Evolutionary conservation across 1,139 yeast species (phyloP).

Genomic region (Candida mesenterica): DNA sequence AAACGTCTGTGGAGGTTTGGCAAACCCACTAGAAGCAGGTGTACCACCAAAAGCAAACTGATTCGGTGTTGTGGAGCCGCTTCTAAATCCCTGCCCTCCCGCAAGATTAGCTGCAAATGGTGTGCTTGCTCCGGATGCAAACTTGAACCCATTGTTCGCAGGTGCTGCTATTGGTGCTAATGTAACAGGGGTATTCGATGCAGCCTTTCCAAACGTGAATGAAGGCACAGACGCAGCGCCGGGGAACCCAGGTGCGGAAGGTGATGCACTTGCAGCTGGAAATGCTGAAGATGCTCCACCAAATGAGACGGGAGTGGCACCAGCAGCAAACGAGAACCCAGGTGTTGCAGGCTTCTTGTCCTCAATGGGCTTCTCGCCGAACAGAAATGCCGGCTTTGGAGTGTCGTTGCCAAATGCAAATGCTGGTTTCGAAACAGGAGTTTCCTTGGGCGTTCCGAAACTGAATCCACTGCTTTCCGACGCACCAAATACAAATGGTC

Average conservation of each 20-base stretch:
- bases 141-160: conserved; percentile 4
- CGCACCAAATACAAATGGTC: conserved; percentile 7
- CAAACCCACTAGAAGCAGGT: conserved; percentile 9
- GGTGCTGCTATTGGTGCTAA: conserved; percentile 3
- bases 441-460: too few species aligned
- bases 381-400: conserved; percentile 8
- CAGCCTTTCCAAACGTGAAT: conserved; percentile 5
- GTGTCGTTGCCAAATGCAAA: conserved; percentile 10
- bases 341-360: neutral
- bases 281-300: conserved; percentile 1
- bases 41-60: conserved; percentile 1
- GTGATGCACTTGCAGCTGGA: neutral
- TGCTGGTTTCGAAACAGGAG: conserved; percentile 10
- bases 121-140: conserved; percentile 6
- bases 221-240: conserved; percentile 1
- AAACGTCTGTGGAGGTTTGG: conserved; percentile 7
- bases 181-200: neutral
- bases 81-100: conserved; percentile 1
- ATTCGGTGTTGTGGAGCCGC: conserved; percentile 1
- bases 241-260: conserved; percentile 1
- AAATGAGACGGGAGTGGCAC: conserved; percentile 5
- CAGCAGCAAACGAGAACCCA: conserved; percentile 6
- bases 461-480: too few species aligned
- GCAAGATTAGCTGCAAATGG: conserved; percentile 3
- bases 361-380: conserved; percentile 6